Percentiles rank a stretch among this genome's conserved stretches.
Evolutionary conservation across 495 filamentous ascomycete genomes (phyloP).

Genomic region (Letharia columbiana): DNA sequence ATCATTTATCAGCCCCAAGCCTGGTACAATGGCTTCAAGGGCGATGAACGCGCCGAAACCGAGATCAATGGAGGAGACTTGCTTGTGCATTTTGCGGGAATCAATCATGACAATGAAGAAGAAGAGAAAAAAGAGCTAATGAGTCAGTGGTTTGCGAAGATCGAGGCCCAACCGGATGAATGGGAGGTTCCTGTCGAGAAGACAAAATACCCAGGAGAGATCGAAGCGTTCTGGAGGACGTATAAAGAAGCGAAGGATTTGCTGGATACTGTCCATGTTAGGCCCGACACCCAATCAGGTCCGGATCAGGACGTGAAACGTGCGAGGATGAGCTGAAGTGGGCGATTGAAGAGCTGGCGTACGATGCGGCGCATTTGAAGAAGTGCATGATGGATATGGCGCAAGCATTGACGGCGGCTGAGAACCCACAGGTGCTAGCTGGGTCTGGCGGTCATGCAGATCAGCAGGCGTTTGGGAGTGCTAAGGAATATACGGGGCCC

Average conservation of each 20-base stretch:
- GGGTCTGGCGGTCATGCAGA: not conserved
- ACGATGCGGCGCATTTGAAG: not conserved
- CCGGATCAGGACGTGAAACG: not conserved
- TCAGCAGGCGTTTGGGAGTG: not conserved
- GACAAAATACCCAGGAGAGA: not conserved
- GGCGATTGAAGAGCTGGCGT: not conserved
- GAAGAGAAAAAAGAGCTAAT: not conserved
- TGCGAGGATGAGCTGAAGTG: not conserved
- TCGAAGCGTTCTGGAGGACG: not conserved
- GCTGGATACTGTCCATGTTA: not conserved
- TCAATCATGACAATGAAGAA: not conserved
- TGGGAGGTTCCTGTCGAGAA: not conserved
- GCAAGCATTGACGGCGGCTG: not conserved
- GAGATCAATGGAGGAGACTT: slow-evolving; percentile 1
- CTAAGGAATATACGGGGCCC: not conserved
- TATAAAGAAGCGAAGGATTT: not conserved
- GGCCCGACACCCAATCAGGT: not conserved
- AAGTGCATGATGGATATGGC: not conserved
- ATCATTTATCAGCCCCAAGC: not conserved
- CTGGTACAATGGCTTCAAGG: not conserved
- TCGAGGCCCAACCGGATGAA: not conserved
- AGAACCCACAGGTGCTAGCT: not conserved
- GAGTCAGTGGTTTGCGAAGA: not conserved
- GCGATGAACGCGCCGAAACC: not conserved
- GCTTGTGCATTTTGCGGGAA: slow-evolving; percentile 1